Percentiles rank a stretch among this genome's conserved stretches.
Evolutionary conservation across 805 yeast genomes (phyloP).

Genomic region (Jamesozyma lodderae): DNA sequence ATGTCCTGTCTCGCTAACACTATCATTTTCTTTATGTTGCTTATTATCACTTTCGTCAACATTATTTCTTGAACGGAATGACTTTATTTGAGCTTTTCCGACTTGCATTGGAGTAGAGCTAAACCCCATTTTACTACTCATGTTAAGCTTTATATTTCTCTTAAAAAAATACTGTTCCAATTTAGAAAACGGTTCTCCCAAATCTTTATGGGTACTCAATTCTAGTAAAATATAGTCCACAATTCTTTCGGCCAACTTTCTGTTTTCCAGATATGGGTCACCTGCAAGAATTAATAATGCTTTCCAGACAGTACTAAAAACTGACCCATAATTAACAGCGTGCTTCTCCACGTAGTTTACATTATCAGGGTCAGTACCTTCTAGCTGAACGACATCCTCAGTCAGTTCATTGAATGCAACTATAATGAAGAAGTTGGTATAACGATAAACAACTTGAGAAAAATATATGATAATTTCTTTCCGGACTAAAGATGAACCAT

Average conservation of each 20-base stretch:
- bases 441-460: constrained; percentile 61
- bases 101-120: constrained; percentile 2
- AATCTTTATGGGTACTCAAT: constrained; percentile 42
- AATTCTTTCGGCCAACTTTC: constrained; percentile 58
- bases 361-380: constrained; percentile 23
- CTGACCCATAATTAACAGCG: constrained; percentile 78
- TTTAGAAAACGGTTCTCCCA: constrained; percentile 54
- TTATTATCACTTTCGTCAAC: not conserved
- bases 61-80: constrained; percentile 8
- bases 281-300: constrained; percentile 68
- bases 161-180: constrained; percentile 57
- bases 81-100: constrained; percentile 5
- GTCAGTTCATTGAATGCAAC: constrained; percentile 80
- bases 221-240: constrained; percentile 64
- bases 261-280: constrained; percentile 82
- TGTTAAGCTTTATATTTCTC: constrained; percentile 29
- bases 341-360: constrained; percentile 36
- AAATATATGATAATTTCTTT: constrained; percentile 74
- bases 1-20: not conserved
- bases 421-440: constrained; percentile 67
- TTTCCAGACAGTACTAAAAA: constrained; percentile 82
- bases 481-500: constrained; percentile 84
- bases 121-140: constrained; percentile 5
- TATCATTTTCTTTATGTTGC: not conserved
- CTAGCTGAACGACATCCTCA: constrained; percentile 63